phyloP scores from a whole-genome alignment of 345 rosid species.

The Bruguiera parviflora region DNA sequence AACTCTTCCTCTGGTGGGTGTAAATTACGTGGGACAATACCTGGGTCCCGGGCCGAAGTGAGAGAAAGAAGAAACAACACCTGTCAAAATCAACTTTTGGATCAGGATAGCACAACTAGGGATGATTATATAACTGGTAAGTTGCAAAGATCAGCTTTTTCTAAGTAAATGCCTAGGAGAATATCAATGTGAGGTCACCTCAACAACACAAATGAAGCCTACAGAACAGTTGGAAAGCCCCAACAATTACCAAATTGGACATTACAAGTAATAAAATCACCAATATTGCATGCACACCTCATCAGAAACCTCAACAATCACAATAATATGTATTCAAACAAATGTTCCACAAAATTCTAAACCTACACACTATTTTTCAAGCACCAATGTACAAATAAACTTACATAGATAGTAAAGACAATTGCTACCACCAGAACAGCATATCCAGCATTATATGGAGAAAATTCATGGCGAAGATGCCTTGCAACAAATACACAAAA shows the following conservation, averaged over 20 bases:
- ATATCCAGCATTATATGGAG: constrained; percentile 68
- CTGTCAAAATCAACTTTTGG: constrained; percentile 44
- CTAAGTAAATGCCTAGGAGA: no score
- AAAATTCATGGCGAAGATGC: constrained; percentile 89
- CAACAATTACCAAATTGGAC: no score
- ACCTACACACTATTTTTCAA: not conserved
- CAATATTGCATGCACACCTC: no score
- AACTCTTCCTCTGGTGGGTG: constrained; percentile 96
- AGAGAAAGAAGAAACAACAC: constrained; percentile 76
- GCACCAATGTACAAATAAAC: constrained; percentile 21
- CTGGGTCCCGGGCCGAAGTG: constrained; percentile 94
- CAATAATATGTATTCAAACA: not conserved
- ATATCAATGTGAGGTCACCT: no score
- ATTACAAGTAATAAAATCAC: no score
- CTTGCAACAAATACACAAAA: constrained; percentile 89
- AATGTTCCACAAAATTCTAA: not conserved
- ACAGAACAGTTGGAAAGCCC: no score
- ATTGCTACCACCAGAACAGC: constrained; percentile 67
- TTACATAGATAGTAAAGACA: constrained; percentile 70
- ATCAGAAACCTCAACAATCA: no score
- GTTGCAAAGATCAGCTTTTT: no score
- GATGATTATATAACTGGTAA: not conserved
- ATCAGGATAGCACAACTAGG: constrained; percentile 12
- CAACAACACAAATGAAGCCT: no score
- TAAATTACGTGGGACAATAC: constrained; percentile 77